Conservation (phyloP, 306 rosid genomes). For the Mimosa pudica region DNA sequence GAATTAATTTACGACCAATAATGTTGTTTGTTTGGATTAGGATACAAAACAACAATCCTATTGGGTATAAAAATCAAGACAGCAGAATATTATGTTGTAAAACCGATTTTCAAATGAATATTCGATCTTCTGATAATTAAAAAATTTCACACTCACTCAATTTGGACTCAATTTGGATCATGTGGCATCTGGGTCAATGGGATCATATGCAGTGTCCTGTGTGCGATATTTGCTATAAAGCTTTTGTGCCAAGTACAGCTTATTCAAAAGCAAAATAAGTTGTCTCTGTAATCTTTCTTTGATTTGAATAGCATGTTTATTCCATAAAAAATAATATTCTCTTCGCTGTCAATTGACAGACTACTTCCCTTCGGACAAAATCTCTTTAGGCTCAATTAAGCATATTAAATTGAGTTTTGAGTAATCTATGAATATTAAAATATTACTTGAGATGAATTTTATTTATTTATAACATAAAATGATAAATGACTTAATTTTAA, state of each 20-base stretch:
- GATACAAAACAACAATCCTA: neutral
- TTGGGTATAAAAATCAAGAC: neutral
- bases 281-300: neutral
- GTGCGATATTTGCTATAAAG: neutral
- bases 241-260: neutral
- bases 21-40: neutral
- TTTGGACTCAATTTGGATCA: neutral
- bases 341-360: no score
- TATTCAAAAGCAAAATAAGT: neutral
- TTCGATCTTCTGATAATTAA: neutral
- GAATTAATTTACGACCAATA: neutral
- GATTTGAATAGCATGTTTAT: neutral
- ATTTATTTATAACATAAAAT: no score
- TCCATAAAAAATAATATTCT: no score
- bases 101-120: conserved; percentile 2
- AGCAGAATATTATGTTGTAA: neutral
- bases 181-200: neutral
- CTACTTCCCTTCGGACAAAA: neutral
- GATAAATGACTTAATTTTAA: neutral
- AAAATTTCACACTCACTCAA: neutral
- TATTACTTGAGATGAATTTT: no score
- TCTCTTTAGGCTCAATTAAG: neutral
- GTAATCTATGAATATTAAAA: no score
- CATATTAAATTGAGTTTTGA: no score
- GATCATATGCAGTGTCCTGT: neutral